Conservation (phyloP, 148 eudicot species). For the Suaeda aralocaspica region DNA sequence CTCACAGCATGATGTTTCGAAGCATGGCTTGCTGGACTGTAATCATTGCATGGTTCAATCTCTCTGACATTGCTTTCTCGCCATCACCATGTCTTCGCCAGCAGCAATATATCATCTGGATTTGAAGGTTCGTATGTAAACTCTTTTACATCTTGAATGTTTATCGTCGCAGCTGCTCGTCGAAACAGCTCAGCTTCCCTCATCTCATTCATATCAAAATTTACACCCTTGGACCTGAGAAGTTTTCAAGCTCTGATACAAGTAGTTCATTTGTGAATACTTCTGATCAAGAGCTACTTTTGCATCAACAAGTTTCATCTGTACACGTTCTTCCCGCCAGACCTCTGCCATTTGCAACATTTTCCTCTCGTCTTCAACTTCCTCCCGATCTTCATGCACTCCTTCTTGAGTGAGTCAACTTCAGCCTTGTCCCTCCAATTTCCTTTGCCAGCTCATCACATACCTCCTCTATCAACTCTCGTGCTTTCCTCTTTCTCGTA, state of each 20-base stretch:
- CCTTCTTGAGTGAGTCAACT: slow-evolving; percentile 71
- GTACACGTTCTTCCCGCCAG: slow-evolving; percentile 97
- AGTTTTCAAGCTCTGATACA: slow-evolving; percentile 45
- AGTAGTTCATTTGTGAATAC: slow-evolving; percentile 63
- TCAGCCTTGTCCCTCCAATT: slow-evolving; percentile 88
- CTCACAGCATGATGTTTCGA: slow-evolving; percentile 40
- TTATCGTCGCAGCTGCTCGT: slow-evolving; percentile 47
- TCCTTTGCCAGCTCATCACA: slow-evolving; percentile 92
- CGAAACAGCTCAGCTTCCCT: slow-evolving; percentile 54
- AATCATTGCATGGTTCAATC: slow-evolving; percentile 44
- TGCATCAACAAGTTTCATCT: slow-evolving; percentile 91
- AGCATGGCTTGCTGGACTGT: slow-evolving; percentile 57
- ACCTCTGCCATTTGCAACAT: slow-evolving; percentile 99
- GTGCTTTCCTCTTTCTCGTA: slow-evolving; percentile 71
- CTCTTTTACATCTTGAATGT: slow-evolving; percentile 56
- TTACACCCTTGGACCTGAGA: slow-evolving; percentile 37
- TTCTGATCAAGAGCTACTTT: slow-evolving; percentile 80
- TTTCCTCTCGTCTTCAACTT: slow-evolving; percentile 88
- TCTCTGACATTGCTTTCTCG: slow-evolving; percentile 50
- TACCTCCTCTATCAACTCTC: slow-evolving; percentile 80
- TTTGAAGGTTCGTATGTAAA: slow-evolving; percentile 73
- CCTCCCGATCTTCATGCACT: slow-evolving; percentile 67
- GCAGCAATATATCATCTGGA: slow-evolving; percentile 64
- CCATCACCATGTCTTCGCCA: slow-evolving; percentile 67
- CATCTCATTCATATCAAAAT: slow-evolving; percentile 33